Base-by-base conservation (phyloP, 1,284 basidiomycete species). In the Wolfiporia cocos region DNA sequence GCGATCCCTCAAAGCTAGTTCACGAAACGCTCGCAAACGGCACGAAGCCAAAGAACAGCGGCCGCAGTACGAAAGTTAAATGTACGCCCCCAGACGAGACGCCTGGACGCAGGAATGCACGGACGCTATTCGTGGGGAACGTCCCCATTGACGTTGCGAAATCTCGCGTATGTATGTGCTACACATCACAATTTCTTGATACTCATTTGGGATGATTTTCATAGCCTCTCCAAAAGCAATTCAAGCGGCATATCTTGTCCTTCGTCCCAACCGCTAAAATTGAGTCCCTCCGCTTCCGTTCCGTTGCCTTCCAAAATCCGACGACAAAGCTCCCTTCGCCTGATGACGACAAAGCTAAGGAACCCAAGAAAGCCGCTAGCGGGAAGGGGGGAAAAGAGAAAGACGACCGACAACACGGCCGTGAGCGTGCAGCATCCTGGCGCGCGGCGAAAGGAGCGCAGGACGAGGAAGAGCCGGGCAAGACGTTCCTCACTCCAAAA, bases 91-190 rank as follows among this genome's bases (percentile, higher is more conserved):
- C 64, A 19, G 78, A 76, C 40, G 91, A 94, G 63, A 84, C 83
- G 0, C 56, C 71, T 9, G 79, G 77, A 42, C 78, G 77, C 45
- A 73, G 86, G 38, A 82, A 96, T 57, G 71, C 76, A 15, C 77
- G 94, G 21, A 96, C 94, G 1, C 70, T 97, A 39, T 99, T 98
- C 59, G 65, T 99, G n/a, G 95, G 95, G 9, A 98, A 98, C 59
- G 67, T 98, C 0, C 78, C 84, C 2, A 69, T 88, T 2, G 81
- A 87, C 4, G 77, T 87, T 6, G 82, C 80, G 14, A 85, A 86
- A 42, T 81, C 76, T 54, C 84, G 81, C 62, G 92, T 92, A 18
- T n/a, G 34, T 24, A 2, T 24, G 24, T 12, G 3, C 14, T 17
- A 14, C 22, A 24, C 10, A 18, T 17, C 28, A 39, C 34, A 4